Evolutionary conservation across 2,329 filamentous ascomycete genomes (phyloP), one percentile per base, ranked within the genome.

Genomic region (Scedosporium dehoogii): DNA sequence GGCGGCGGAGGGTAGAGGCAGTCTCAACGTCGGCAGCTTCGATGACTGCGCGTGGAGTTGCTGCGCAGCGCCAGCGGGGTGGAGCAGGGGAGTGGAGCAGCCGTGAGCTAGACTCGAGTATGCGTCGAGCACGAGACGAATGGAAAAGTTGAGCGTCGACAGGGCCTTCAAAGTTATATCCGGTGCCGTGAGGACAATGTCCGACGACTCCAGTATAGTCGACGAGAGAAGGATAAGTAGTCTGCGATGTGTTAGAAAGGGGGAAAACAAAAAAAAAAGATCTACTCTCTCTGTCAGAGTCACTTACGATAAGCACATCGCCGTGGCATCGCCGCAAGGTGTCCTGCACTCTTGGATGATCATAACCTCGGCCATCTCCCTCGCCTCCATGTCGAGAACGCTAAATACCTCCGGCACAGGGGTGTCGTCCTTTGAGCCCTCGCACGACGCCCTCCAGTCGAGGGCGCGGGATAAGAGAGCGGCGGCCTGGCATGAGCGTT

Each of bases 141-240:
- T 70, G 61, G 72, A 72, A 62, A 74, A 74, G 66, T 74, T 74
- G 62, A 74, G 68, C 61, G 72, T 73, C 14, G 72, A 71, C 16
- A 74, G 71, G 64, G 72, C 72, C 62, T 74, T 74, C 42, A 68
- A 68, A 41, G 70, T 68, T 27, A 73, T 68, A 64, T 72, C 67
- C 29, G 69, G 64, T 3, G 67, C 63, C 33, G 63, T 62, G 21
- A 67, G 67, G 44, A 67, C 65, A 41, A 69, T 66, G 33, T 64
- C 64, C 10, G 65, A 64, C 12, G 69, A 64, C 59, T 70, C 67
- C 44, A 74, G 70, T 55, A 71, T 70, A 56, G 70, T 71, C 62
- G 71, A 72, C 63, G 73, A 74, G 44, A 74, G 68, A 59, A 73
- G 67, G 14, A 73, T 70, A 23, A 74, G 71, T 21, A 73, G 66